Percentiles rank a stretch among this genome's conserved stretches.
Evolutionary conservation across 768 basidiomycete species (phyloP).

Genomic region (Lentinula sp.): DNA sequence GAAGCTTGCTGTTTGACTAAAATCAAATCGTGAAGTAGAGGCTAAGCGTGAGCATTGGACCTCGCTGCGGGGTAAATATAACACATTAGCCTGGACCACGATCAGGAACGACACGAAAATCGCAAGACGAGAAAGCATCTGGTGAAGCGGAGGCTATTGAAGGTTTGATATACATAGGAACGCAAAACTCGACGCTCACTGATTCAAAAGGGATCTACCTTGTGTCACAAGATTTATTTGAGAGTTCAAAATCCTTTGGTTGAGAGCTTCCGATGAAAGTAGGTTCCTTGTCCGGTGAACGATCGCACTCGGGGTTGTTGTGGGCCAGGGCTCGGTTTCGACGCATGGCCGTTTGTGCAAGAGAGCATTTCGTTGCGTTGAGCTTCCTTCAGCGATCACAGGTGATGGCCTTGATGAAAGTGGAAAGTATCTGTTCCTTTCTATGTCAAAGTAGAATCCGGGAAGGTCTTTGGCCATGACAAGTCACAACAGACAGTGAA

Average conservation of each 20-base stretch:
- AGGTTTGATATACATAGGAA: background rate
- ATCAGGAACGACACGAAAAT: background rate
- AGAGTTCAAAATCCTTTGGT: background rate
- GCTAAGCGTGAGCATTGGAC: background rate
- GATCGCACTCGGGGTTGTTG: background rate
- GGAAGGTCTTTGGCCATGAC: constrained; percentile 46
- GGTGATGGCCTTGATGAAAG: constrained; percentile 30
- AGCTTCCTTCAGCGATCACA: background rate
- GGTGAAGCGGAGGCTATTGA: background rate
- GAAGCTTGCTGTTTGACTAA: constrained; percentile 11
- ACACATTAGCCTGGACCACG: no score
- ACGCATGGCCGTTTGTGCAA: no score
- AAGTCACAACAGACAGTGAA: background rate
- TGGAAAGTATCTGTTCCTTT: constrained; percentile 52
- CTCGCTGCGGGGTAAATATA: background rate
- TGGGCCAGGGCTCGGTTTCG: background rate
- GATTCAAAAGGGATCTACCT: background rate
- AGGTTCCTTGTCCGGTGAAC: background rate
- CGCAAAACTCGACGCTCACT: background rate
- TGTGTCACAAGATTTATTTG: background rate
- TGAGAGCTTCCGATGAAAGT: background rate
- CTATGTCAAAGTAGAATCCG: constrained; percentile 51
- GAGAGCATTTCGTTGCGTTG: background rate
- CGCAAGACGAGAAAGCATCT: background rate
- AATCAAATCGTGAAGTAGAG: constrained; percentile 12